These are phyloP conservation scores for Punica granatum DNA, from an alignment of 345 rosid species.

Conservation along the genomic window DNA sequence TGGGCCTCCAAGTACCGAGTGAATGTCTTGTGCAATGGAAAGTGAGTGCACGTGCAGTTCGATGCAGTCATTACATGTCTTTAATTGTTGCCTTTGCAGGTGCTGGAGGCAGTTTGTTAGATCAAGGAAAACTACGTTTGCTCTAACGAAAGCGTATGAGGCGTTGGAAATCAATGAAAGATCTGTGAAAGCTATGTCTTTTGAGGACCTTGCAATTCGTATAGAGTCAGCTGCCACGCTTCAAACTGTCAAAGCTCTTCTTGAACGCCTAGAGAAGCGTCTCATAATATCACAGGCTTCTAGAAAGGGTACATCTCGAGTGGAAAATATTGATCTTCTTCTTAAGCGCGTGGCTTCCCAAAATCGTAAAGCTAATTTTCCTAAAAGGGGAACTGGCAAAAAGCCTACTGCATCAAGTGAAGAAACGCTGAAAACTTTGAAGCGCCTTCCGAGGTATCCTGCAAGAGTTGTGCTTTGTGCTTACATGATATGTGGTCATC, in stretches of 20 bases:
- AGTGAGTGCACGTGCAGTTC: not conserved
- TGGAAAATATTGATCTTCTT: slow-evolving; percentile 17
- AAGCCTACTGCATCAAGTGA: slow-evolving; percentile 15
- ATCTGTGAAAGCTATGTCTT: slow-evolving; percentile 30
- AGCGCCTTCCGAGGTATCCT: slow-evolving; percentile 54
- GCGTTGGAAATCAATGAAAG: slow-evolving; percentile 1
- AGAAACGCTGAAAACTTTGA: slow-evolving; percentile 29
- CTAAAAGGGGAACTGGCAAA: not conserved
- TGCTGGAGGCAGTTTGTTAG: slow-evolving; percentile 1
- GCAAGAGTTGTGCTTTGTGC: slow-evolving; percentile 76
- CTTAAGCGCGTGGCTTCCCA: not conserved
- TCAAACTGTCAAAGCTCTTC: slow-evolving; percentile 44
- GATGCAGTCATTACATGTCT: not conserved
- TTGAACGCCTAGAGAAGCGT: slow-evolving; percentile 67
- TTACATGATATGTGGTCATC: slow-evolving; percentile 83
- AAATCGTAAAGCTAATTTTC: not conserved
- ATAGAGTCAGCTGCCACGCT: slow-evolving; percentile 53
- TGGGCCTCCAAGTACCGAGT: not conserved
- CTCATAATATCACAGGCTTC: slow-evolving; percentile 33
- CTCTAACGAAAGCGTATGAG: not conserved
- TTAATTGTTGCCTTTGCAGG: not conserved
- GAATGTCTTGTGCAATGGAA: not conserved
- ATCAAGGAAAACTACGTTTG: not conserved
- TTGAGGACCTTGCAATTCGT: slow-evolving; percentile 63
- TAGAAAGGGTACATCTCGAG: slow-evolving; percentile 14